Evolutionary conservation across 1,284 basidiomycete genomes (phyloP), one percentile per base, ranked within the genome.

Genomic region (Pyrrhoderma noxium): DNA sequence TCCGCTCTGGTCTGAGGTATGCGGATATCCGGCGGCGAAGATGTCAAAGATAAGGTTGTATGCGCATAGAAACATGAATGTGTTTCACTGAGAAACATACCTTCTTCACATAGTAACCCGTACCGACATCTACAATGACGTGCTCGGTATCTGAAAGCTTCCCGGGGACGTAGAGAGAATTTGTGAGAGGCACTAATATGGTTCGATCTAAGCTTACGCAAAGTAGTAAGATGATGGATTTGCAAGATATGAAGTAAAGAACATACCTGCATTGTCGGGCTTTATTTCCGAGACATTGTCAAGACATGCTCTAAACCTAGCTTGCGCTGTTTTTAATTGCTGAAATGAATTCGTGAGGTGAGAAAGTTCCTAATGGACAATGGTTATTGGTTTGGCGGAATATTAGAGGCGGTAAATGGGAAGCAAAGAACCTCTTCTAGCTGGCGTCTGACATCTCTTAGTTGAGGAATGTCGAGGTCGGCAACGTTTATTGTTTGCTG

Each of bases 101-200:
- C 79, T 97, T 98, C 67, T 91, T 85, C 16, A 99, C 86, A 62
- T 88, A 98, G 70, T 97, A 99, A 0, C 95, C 95, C 0, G 95
- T 98, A 1, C 95, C 95, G 27, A 99, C 79, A 65, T 99, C 95
- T 16, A 99, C 83, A 54, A 98, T 85, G 45, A 99, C 93, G 58
- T 91, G 80, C 45, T 93, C 85, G 1, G 80, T 67, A 63, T 97
- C 88, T 22, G 74, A 75, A 34, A 98, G 75, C 68, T 85, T 93
- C 25, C 94, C 95, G 1, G 94, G 93, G 13, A 98, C 89, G 65
- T 98, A 98, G 2, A 99, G 77, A 1, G 93, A 96, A 65, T 89
- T 91, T 8, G 93, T 97, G 45, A 98, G 70, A 2, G 95, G 95
- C 1, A 98, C 89, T 18, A 98, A 76, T 55, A 94, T 82, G 14